Conservation (phyloP, 2,329 filamentous ascomycete species). For the Cladophialophora immunda region DNA sequence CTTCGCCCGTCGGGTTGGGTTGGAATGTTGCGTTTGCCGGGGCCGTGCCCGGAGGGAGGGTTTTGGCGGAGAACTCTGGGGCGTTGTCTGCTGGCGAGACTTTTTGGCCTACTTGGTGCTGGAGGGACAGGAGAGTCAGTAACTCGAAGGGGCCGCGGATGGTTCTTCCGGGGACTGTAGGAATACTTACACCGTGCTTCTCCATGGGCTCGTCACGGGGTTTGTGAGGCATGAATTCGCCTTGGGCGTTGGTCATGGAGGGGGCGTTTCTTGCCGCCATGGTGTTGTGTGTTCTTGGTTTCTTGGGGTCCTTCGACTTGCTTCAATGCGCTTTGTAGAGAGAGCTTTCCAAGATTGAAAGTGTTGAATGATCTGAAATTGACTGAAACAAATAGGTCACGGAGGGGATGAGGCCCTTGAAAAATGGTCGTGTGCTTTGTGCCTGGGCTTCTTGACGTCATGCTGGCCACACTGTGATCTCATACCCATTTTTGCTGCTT, state of each 20-base stretch:
- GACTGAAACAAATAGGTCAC: background rate
- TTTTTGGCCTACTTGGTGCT: constrained; percentile 72
- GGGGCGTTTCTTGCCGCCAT: constrained; percentile 62
- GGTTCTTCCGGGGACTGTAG: background rate
- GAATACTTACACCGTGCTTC: constrained; percentile 64
- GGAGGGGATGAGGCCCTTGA: background rate
- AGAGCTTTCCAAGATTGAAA: background rate
- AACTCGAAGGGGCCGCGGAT: background rate
- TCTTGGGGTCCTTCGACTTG: background rate
- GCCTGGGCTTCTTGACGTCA: constrained; percentile 21
- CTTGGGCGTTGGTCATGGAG: constrained; percentile 61
- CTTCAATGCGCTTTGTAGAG: background rate
- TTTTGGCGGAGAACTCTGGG: constrained; percentile 71
- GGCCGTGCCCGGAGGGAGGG: constrained; percentile 69
- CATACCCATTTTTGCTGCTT: background rate
- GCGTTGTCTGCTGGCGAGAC: constrained; percentile 63
- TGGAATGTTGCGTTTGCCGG: constrained; percentile 58
- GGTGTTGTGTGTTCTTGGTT: constrained; percentile 33
- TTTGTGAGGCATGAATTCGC: constrained; percentile 64
- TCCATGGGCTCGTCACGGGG: constrained; percentile 62
- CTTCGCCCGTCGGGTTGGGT: constrained; percentile 42
- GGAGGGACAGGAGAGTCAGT: constrained; percentile 31
- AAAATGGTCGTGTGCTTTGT: constrained; percentile 12
- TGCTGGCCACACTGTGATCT: constrained; percentile 14
- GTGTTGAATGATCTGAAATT: background rate